Evolutionary conservation across 2,329 filamentous ascomycete genomes (phyloP).

Genomic region (Phoma sp.): DNA sequence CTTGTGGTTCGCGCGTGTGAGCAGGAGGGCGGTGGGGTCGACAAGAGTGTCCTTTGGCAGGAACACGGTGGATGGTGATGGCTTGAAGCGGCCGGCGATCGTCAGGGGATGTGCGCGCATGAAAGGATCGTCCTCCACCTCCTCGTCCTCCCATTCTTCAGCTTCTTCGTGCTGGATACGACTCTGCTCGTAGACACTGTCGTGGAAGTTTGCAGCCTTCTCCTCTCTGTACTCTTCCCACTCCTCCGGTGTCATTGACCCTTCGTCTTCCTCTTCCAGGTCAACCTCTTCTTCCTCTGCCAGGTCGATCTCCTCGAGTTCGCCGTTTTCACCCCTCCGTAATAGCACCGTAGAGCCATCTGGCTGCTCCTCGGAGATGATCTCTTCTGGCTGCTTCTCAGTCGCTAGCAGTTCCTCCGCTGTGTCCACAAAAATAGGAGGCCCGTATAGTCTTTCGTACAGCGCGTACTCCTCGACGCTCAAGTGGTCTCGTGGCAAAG

Average conservation of each 20-base stretch:
- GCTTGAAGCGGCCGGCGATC: constrained; percentile 73
- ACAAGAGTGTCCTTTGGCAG: constrained; percentile 74
- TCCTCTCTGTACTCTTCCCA: constrained; percentile 46
- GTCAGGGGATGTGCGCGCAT: constrained; percentile 77
- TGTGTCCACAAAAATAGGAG: constrained; percentile 69
- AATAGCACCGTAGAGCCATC: constrained; percentile 54
- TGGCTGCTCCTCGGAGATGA: constrained; percentile 40
- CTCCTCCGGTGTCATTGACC: constrained; percentile 37
- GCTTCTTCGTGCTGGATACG: constrained; percentile 52
- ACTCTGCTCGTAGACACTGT: constrained; percentile 50
- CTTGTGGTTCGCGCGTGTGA: constrained; percentile 68
- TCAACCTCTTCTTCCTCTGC: constrained; percentile 38
- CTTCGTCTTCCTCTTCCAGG: constrained; percentile 40
- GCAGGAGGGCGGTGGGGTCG: constrained; percentile 71
- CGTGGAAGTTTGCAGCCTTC: constrained; percentile 41
- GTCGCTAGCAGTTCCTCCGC: constrained; percentile 53
- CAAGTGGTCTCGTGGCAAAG: constrained; percentile 74
- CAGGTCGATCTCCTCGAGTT: constrained; percentile 65
- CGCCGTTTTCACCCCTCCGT: constrained; percentile 62
- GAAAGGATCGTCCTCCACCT: constrained; percentile 47
- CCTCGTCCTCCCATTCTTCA: constrained; percentile 42
- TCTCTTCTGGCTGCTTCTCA: constrained; percentile 57
- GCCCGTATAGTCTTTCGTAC: constrained; percentile 82
- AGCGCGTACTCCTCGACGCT: constrained; percentile 73
- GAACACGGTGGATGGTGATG: constrained; percentile 74